phyloP scores from a whole-genome alignment of 176 grass and related monocot genomes.

The Dactylis glomerata region DNA sequence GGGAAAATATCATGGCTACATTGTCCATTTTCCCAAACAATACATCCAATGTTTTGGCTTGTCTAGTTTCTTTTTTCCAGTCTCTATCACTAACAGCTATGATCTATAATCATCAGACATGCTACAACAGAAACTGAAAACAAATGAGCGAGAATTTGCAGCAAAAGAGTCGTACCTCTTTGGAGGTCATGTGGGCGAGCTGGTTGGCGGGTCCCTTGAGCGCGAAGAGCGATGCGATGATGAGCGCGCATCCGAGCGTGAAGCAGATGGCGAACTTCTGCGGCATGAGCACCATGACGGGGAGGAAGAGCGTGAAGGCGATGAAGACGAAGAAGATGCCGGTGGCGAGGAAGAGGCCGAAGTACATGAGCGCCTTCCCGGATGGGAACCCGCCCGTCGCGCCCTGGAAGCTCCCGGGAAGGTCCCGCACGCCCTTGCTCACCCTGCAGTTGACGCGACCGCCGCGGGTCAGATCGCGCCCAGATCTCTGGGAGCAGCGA shows the following conservation, averaged over 20 bases:
- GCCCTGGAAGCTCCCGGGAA: slow-evolving; percentile 87
- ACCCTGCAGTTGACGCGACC: slow-evolving; percentile 37
- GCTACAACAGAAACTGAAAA: neutral
- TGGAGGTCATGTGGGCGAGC: slow-evolving; percentile 89
- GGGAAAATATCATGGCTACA: neutral
- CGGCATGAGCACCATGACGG: slow-evolving; percentile 91
- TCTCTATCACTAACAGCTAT: neutral
- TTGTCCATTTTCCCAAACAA: neutral
- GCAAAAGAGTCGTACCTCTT: slow-evolving; percentile 54
- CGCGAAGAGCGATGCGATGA: slow-evolving; percentile 92
- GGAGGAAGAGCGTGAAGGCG: slow-evolving; percentile 87
- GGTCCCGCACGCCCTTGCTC: slow-evolving; percentile 80
- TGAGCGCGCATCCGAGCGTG: slow-evolving; percentile 84
- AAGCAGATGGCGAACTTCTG: slow-evolving; percentile 98
- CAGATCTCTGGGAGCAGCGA: neutral
- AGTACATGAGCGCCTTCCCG: slow-evolving; percentile 92
- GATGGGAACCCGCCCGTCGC: slow-evolving; percentile 86
- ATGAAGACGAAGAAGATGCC: slow-evolving; percentile 95
- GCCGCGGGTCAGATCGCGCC: neutral
- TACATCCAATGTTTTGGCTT: neutral
- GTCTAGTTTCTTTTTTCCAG: neutral
- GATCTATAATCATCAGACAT: neutral
- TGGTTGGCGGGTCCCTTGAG: slow-evolving; percentile 84
- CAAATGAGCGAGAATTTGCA: neutral
- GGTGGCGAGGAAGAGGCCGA: slow-evolving; percentile 83